A percentile compares a stretch with the other conserved stretches of the same genome.
Conservation (phyloP, 1,284 basidiomycete species). For the Pholiota adiposa region DNA sequence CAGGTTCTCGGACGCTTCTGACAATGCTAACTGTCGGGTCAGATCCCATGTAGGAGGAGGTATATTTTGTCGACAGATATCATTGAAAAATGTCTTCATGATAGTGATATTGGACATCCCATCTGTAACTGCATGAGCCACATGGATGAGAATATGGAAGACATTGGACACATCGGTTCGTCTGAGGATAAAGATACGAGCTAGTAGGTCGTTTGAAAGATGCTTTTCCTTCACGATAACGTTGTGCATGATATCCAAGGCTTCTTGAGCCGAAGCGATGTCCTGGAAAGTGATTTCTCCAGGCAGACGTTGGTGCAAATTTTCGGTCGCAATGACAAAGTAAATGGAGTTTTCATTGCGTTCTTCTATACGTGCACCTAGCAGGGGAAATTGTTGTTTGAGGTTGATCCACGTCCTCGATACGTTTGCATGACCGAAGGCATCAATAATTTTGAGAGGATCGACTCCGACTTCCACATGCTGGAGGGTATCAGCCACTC, state of each 20-base stretch:
- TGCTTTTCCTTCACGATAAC: constrained; percentile 36
- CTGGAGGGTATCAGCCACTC: constrained; percentile 49
- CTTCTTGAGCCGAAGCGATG: constrained; percentile 37
- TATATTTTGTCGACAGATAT: constrained; percentile 33
- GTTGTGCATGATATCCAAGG: constrained; percentile 30
- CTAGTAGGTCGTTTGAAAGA: constrained; percentile 42
- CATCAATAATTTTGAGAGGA: constrained; percentile 9
- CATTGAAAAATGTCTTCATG: constrained; percentile 49
- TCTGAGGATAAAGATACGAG: constrained; percentile 41
- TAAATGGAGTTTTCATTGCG: constrained; percentile 30
- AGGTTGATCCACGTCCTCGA: constrained; percentile 43
- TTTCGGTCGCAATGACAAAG: constrained; percentile 43
- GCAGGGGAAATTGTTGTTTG: constrained; percentile 51
- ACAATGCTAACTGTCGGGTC: constrained; percentile 45
- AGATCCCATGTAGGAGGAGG: constrained; percentile 29
- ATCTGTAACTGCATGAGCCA: constrained; percentile 53
- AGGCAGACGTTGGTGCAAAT: constrained; percentile 30
- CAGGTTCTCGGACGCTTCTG: constrained; percentile 42
- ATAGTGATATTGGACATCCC: constrained; percentile 47
- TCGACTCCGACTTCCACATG: constrained; percentile 37
- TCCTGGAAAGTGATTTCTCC: constrained; percentile 40
- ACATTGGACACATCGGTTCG: constrained; percentile 34
- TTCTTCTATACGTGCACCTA: constrained; percentile 43
- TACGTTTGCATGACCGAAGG: constrained; percentile 35
- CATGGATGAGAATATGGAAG: constrained; percentile 46